Evolutionary conservation across 2,329 filamentous ascomycete species (phyloP), one percentile per base, ranked within the genome.

Genomic region (Xylaria sp.): DNA sequence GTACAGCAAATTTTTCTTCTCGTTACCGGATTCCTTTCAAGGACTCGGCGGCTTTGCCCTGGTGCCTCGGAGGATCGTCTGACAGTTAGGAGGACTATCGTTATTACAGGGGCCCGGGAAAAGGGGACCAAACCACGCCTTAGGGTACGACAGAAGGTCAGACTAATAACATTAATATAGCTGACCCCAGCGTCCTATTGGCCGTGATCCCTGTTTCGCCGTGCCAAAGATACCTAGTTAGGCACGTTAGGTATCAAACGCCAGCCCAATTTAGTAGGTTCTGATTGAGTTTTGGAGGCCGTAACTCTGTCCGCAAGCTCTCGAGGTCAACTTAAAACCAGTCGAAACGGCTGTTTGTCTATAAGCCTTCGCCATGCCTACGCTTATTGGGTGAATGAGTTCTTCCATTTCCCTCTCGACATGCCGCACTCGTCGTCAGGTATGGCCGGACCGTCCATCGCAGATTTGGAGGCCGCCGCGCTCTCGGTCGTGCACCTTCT

Each of bases 181-280:
- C 53, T 47, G 45, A 58, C 47, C 60, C 43, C 47, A 47, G 59
- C 33, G 38, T 53, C 49, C 46, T 45, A 67, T 67, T 67, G 65
- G 65, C 19, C 57, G 53, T 53, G 4, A 50, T 38, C 65, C 65
- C 45, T 53, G 60, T 59, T 63, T 54, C 42, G 38, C 35, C 33
- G 53, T 58, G 54, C 53, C 50, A 47, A 59, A 58, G 52, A 61
- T 65, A 50, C 65, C 60, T 59, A 65, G 57, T 67, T 58, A 58
- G 65, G 65, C 60, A 43, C 57, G 47, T 67, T 53, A 65, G 65
- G 65, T 67, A 65, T 33, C 65, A 58, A 67, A 62, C 60, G 23
- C 52, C 63, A 55, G 56, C 65, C 65, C 62, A 60, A 62, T 65
- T 33, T 46, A 65, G 61, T 60, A 67, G 65, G 61, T 55, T 60